Percentiles rank a stretch among this genome's conserved stretches.
Conservation (phyloP, 805 yeast species). For the Lipomyces orientalis region DNA sequence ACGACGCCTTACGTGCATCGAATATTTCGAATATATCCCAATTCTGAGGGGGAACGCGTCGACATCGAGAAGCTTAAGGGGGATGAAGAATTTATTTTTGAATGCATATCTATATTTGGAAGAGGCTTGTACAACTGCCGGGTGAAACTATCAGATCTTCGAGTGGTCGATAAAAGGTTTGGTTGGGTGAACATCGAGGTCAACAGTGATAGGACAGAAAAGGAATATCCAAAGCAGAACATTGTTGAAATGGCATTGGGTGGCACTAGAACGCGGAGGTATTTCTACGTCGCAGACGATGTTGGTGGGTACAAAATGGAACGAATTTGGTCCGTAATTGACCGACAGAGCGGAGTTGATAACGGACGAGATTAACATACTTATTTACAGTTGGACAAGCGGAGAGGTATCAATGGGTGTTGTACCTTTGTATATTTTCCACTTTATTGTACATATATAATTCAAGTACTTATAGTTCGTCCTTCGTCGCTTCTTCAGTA, state of each 20-base stretch:
- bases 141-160: constrained; percentile 57
- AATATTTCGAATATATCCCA: constrained; percentile 69
- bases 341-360: constrained; percentile 65
- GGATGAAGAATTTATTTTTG: constrained; percentile 70
- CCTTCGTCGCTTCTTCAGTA: constrained; percentile 16
- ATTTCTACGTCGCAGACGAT: constrained; percentile 69
- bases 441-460: constrained; percentile 10
- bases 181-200: constrained; percentile 59
- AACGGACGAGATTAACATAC: constrained; percentile 58
- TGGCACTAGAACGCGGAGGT: constrained; percentile 43
- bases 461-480: constrained; percentile 26
- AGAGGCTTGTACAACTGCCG: constrained; percentile 66
- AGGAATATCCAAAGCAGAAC: constrained; percentile 22
- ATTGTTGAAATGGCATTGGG: constrained; percentile 22
- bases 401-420: no score
- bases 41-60: constrained; percentile 54
- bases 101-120: constrained; percentile 71
- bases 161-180: constrained; percentile 47
- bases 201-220: constrained; percentile 42
- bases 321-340: constrained; percentile 82
- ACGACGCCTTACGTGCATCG: constrained; percentile 72
- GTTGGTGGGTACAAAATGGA: constrained; percentile 85
- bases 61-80: constrained; percentile 63
- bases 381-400: background rate
- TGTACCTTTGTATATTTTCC: constrained; percentile 3